Base-by-base conservation (phyloP, 345 rosid species). In the Gossypium turneri region DNA sequence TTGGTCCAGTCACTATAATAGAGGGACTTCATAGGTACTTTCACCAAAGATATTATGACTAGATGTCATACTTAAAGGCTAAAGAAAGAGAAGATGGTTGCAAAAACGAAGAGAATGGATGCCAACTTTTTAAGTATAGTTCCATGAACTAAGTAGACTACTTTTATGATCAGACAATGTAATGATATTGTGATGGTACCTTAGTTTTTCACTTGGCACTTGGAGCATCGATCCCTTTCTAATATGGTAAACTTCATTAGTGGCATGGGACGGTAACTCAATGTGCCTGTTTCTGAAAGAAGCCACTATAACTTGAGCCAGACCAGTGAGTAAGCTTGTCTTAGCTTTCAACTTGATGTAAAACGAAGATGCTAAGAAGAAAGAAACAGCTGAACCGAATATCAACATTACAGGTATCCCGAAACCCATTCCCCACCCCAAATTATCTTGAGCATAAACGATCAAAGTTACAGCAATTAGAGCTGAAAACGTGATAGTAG, bases 371-470 rank as follows among this genome's bases (percentile, higher is more conserved):
- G 87, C 87, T 66, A 70, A 55, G 43, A 83, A 84, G 77, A 90
- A 86, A 7, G 79, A 65, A 66, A 82, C 34, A 41, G 82, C 43
- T 0, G 94, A 81, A 34, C 86, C 6, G 47, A 81, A 51, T 90
- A 84, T 83, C 41, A 87, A 58, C 51, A 77, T 59, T 11, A 76
- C 80, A 44, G 88, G 85, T 55, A 85, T 70, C 19, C 86, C 92
- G 68, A 86, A 86, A n/a, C 94, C 90, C 0, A 86, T 82, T 11
- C 73, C 75, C 92, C 94, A 90, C 1, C 94, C 92, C 27, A 81
- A 41, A 12, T 50, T 47, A 55, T 86, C 84, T 77, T 90, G 92
- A 59, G 84, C 73, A 64, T 84, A 88, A 13, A 90, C 90, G 12
- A 87, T 59, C 13, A 60, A 76, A 69, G 92, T 86, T 62, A 81